Conservation (phyloP, 805 yeast species). For the Nakazawaea sp. region DNA sequence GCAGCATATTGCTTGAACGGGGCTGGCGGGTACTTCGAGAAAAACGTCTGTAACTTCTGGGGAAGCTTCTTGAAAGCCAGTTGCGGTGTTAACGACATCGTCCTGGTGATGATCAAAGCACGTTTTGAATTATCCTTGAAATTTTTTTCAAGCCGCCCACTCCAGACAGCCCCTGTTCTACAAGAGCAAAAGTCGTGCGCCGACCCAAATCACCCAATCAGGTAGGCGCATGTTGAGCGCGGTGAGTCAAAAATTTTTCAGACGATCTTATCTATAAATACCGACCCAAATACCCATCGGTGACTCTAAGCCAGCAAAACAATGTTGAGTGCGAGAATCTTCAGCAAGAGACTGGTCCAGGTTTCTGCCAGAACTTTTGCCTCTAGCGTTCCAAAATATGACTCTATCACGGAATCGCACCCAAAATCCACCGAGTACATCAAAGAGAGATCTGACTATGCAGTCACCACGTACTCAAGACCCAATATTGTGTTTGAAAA, state of each 20-base stretch:
- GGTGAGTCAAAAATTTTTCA: constrained; percentile 5
- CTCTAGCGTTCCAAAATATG: neutral
- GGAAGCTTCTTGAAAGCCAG: constrained; percentile 51
- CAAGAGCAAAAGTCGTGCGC: too few relatives aligned
- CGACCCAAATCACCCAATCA: neutral
- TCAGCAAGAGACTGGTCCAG: neutral
- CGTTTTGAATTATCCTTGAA: too few relatives aligned
- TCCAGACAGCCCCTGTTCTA: too few relatives aligned
- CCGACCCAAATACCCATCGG: too few relatives aligned
- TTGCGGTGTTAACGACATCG: constrained; percentile 18
- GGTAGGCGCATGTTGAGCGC: constrained; percentile 3
- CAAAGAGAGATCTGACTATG: constrained; percentile 40
- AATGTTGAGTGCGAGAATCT: neutral
- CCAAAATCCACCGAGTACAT: constrained; percentile 22
- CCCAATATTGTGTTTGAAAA: constrained; percentile 71
- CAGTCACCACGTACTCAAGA: constrained; percentile 75
- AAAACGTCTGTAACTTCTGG: constrained; percentile 60
- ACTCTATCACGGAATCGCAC: neutral
- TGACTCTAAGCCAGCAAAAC: too few relatives aligned
- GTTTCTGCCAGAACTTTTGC: neutral
- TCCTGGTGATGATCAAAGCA: too few relatives aligned
- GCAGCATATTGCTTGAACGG: constrained; percentile 64
- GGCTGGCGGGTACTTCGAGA: constrained; percentile 77
- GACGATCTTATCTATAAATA: too few relatives aligned
- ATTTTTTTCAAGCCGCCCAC: too few relatives aligned